Evolutionary conservation across 805 yeast genomes (phyloP).

Genomic region (Candida manassasensis): DNA sequence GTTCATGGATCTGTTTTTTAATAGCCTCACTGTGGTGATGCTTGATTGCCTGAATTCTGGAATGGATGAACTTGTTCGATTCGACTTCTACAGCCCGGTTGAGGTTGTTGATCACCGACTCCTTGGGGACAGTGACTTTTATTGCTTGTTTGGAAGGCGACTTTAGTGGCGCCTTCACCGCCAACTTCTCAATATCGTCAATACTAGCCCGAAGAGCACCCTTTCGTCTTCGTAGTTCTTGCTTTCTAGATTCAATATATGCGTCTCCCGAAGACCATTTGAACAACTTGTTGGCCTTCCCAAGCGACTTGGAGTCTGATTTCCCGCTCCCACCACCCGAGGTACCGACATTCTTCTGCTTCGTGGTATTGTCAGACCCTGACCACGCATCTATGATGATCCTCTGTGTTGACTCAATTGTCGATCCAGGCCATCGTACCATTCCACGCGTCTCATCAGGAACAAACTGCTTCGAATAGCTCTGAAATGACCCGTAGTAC

Average conservation of each 20-base stretch:
- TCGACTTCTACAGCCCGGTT: slow-evolving; percentile 30
- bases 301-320: slow-evolving; percentile 7
- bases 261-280: slow-evolving; percentile 42
- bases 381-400: slow-evolving; percentile 22
- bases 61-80: slow-evolving; percentile 33
- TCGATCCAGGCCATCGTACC: slow-evolving; percentile 29
- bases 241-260: slow-evolving; percentile 29
- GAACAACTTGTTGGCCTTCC: slow-evolving; percentile 30
- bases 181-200: slow-evolving; percentile 7
- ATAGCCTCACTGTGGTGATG: slow-evolving; percentile 37
- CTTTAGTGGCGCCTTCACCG: slow-evolving; percentile 13
- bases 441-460: slow-evolving; percentile 11
- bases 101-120: slow-evolving; percentile 21
- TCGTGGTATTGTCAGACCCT: slow-evolving; percentile 11
- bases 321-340: slow-evolving; percentile 3
- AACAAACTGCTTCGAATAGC: slow-evolving; percentile 31
- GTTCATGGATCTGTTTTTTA: slow-evolving; percentile 30
- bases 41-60: slow-evolving; percentile 33
- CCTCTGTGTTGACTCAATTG: slow-evolving; percentile 18
- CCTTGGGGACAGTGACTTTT: slow-evolving; percentile 14
- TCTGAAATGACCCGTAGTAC: slow-evolving; percentile 29
- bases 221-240: slow-evolving; percentile 2
- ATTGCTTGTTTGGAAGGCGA: slow-evolving; percentile 11
- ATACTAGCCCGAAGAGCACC: slow-evolving; percentile 2
- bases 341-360: slow-evolving; percentile 1